Percentiles rank a stretch among this genome's conserved stretches.
phyloP scores from a whole-genome alignment of 148 eudicot genomes.

The Rhododendron williamsianum region DNA sequence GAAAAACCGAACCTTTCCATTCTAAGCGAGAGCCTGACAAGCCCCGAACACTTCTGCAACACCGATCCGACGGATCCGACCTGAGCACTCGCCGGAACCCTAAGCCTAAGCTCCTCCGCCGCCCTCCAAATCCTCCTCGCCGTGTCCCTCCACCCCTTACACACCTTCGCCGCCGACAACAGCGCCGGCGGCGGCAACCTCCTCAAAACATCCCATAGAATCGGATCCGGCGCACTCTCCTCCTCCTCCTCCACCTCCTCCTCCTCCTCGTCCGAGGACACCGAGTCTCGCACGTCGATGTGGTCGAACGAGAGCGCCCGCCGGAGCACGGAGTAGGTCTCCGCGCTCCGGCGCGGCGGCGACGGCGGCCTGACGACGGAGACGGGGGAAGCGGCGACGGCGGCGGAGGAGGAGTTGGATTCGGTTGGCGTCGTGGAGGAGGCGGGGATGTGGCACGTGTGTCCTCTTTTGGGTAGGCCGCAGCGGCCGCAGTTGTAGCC shows the following conservation, averaged over 20 bases:
- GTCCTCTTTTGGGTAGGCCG: constrained; percentile 82
- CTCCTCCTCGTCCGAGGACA: constrained; percentile 19
- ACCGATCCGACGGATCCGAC: constrained; percentile 62
- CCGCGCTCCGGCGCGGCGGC: constrained; percentile 8
- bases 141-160: constrained; percentile 75
- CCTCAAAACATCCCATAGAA: constrained; percentile 65
- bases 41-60: constrained; percentile 62
- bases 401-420: constrained; percentile 13
- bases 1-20: constrained; percentile 67
- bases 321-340: constrained; percentile 25
- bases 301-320: constrained; percentile 74
- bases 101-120: constrained; percentile 68
- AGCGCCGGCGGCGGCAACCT: constrained; percentile 61
- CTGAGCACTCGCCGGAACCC: constrained; percentile 61
- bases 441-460: constrained; percentile 36
- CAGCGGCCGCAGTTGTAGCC: constrained; percentile 85
- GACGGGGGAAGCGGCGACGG: neutral
- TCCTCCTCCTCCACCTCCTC: constrained; percentile 20
- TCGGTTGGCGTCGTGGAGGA: constrained; percentile 22
- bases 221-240: constrained; percentile 12
- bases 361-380: constrained; percentile 8
- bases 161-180: constrained; percentile 71
- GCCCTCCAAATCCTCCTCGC: constrained; percentile 56
- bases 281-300: constrained; percentile 26
- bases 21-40: constrained; percentile 57